Base-by-base conservation (phyloP, 257 asterid species). In the Solanum sparsipilum region DNA sequence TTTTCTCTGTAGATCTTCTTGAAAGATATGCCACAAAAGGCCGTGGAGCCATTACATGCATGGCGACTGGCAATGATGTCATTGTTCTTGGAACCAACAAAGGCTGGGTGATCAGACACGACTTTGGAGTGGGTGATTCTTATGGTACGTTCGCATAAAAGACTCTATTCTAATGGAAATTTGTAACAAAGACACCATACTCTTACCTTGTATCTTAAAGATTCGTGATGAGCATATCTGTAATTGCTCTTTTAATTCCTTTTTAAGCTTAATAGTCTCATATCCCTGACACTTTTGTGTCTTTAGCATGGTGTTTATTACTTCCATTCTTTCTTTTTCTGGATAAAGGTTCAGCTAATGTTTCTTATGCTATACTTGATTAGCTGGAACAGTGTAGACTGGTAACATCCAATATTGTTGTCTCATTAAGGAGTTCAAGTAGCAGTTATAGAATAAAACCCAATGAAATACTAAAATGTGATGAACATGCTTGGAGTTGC, bases 21-120 rank as follows among this genome's bases (percentile, higher is more conserved):
- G 98, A 96, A 93, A 91, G 99, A 93, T 90, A 95, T 84, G 99
- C 99, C 75, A 95, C 99, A 38, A 95, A 97, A 90, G 99, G 99
- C 52, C 93, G 92, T 32, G 99, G 99, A 86, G 95, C 91, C 83
- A 93, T 96, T 87, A 97, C 99, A 27, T 97, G 98, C 92, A 94
- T 96, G 98, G 93, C 98, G 71, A 97, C 99, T 8, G 99, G 99
- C 27, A 96, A 97, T 88, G 99, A 96, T 89, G 99, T 97, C 89
- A 94, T 94, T 85, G 93, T 94, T 78, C 83, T 97, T 89, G 99
- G 99, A 15, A 97, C 99, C 70, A 94, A 96, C 92, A 96, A 95
- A 91, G 99, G 99, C 12, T 96, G 98, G 96, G 92, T 97, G 87
- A 96, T 97, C 89, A 94, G 99, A 90, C 96, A 95, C 67, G 99